Percentiles rank a stretch among this genome's conserved stretches.
Evolutionary conservation across 2,329 filamentous ascomycete genomes (phyloP).

Genomic region (Ophiocordyceps camponoti-floridani): DNA sequence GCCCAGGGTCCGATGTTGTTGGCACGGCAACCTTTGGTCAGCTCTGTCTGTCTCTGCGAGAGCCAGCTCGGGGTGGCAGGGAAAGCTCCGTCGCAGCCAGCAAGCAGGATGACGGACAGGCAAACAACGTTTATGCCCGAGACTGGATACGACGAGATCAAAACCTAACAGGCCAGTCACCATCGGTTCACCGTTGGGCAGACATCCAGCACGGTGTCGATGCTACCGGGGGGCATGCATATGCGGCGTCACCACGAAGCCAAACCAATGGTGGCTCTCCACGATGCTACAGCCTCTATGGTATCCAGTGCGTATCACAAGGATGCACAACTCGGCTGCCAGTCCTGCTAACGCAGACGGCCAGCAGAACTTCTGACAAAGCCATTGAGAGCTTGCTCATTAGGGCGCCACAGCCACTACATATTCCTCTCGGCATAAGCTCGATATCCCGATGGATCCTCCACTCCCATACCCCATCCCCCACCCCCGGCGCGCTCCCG

Average conservation of each 20-base stretch:
- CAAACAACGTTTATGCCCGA: background rate
- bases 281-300: slow-evolving; percentile 9
- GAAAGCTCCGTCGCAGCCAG: no score
- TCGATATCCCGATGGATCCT: background rate
- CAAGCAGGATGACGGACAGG: background rate
- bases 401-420: no score
- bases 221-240: background rate
- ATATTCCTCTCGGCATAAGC: background rate
- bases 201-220: slow-evolving; percentile 1
- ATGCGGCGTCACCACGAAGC: slow-evolving; percentile 1
- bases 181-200: background rate
- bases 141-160: background rate
- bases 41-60: no score
- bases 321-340: no score
- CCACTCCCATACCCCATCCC: no score
- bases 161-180: slow-evolving; percentile 1
- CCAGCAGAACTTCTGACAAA: background rate
- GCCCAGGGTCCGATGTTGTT: background rate
- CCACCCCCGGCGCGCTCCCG: background rate
- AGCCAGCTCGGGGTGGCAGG: no score
- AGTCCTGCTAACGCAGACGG: background rate
- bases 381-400: background rate
- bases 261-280: slow-evolving; percentile 14
- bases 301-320: background rate
- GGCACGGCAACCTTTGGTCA: background rate